Evolutionary conservation across 2,329 filamentous ascomycete species (phyloP).

Genomic region (Ophiocordyceps camponoti-rufipedis): DNA sequence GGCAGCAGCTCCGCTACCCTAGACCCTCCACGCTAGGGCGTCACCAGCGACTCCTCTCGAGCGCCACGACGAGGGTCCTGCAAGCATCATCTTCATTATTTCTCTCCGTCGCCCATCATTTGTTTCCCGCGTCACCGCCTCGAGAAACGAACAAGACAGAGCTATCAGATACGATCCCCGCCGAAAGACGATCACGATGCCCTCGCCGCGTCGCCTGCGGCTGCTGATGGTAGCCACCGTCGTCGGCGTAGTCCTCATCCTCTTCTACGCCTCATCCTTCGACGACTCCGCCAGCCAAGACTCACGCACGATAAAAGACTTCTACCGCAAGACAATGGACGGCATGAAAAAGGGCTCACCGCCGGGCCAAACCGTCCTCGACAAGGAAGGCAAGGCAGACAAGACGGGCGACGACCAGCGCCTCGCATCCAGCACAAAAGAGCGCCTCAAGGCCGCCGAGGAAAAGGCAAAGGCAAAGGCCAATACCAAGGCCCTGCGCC

Average conservation of each 20-base stretch:
- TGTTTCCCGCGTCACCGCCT: no score
- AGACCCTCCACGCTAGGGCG: no score
- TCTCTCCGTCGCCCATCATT: no score
- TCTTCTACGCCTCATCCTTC: constrained; percentile 54
- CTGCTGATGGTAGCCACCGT: constrained; percentile 46
- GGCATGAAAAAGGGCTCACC: constrained; percentile 25
- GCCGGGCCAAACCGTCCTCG: constrained; percentile 19
- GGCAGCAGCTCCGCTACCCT: no score
- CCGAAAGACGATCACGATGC: constrained; percentile 27
- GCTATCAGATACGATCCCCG: background rate
- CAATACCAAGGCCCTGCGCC: constrained; percentile 46
- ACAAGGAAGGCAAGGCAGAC: constrained; percentile 28
- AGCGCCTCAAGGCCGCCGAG: constrained; percentile 49
- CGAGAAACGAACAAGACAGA: no score
- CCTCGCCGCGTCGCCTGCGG: constrained; percentile 51
- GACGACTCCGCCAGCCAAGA: constrained; percentile 27
- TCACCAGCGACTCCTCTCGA: no score
- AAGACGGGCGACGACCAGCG: constrained; percentile 40
- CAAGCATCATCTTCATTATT: no score
- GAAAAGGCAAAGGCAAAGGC: constrained; percentile 49
- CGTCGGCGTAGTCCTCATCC: constrained; percentile 43
- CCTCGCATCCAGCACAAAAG: constrained; percentile 31
- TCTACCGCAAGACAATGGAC: constrained; percentile 40
- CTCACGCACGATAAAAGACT: constrained; percentile 27
- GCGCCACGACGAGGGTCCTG: no score